Evolutionary conservation across 345 rosid species (phyloP), one percentile per base, ranked within the genome.

Genomic region (Erucastrum elatum): DNA sequence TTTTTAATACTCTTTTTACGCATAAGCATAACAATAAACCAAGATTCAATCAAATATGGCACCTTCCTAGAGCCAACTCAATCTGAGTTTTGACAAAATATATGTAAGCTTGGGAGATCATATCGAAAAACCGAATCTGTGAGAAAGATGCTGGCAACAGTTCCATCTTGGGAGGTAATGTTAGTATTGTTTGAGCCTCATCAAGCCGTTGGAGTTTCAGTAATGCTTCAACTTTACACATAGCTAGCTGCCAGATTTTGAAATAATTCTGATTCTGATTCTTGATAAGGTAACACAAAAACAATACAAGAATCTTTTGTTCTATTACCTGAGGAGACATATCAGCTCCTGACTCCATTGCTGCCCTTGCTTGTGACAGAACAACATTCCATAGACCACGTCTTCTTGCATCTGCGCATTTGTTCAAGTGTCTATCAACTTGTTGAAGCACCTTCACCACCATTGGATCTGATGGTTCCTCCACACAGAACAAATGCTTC

Each of bases 61-160:
- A 93, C 99, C 99, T 93, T 88, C 99, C 99, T 66, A 84, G 72
- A 46, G 97, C 96, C 92, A 96, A 83, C 76, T 96, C 97, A 70
- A 93, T 82, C 83, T 91, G 94, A 33, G 99, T 90, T 83, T 49
- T 87, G 70, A 90, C 97, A 70, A 89, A 89, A 70, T 56, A 82
- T 17, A 70, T 79, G 84, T 91, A 96, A 29, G 97, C 96, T 85
- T 89, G 97, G 68, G 89, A 84, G 71, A 81, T 87, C 89, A 96
- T 93, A 83, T 92, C 94, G 72, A 88, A 91, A 82, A 88, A 84
- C 75, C 71, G 85, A 74, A 83, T 82, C 21, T 85, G 85, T 33
- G 77, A 75, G 63, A 85, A 82, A 61, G 91, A 87, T 25, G 35
- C 65, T 37, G 76, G 65, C 41, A 63, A 56, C 34, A 87, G 73